These are phyloP conservation scores for Stevia rebaudiana DNA, from an alignment of 140 eudicot species.

Conservation along the genomic window DNA sequence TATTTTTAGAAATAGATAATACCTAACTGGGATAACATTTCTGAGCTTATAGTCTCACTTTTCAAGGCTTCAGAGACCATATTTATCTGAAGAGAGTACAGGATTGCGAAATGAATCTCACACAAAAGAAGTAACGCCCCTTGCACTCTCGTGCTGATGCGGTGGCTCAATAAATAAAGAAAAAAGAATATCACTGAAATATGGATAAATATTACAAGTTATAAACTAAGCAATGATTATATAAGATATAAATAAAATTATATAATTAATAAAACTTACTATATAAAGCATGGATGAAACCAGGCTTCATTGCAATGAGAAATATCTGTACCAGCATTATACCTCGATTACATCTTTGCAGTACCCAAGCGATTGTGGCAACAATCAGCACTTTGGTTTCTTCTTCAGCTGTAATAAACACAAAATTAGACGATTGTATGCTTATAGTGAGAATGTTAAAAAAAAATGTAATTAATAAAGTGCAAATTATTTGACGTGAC, in stretches of 20 bases:
- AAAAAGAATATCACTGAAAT: slow-evolving; percentile 91
- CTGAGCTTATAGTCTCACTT: slow-evolving; percentile 50
- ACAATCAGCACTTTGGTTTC: slow-evolving; percentile 90
- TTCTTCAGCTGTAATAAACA: slow-evolving; percentile 58
- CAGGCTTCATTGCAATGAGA: slow-evolving; percentile 93
- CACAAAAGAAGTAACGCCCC: slow-evolving; percentile 80
- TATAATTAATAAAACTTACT: slow-evolving; percentile 40
- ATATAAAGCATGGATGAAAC: slow-evolving; percentile 91
- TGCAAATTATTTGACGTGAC: too few species aligned
- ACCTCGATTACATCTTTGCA: slow-evolving; percentile 83
- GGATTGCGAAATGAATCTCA: slow-evolving; percentile 85
- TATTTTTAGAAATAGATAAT: slow-evolving; percentile 21
- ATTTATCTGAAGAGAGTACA: slow-evolving; percentile 79
- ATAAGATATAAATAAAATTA: neutral
- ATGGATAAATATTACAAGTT: slow-evolving; percentile 15
- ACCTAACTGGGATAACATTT: slow-evolving; percentile 84
- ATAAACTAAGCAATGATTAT: slow-evolving; percentile 17
- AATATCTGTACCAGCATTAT: slow-evolving; percentile 75
- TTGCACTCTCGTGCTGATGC: slow-evolving; percentile 53
- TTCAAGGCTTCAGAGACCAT: slow-evolving; percentile 56
- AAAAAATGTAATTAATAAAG: neutral
- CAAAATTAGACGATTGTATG: slow-evolving; percentile 3
- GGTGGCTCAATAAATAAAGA: slow-evolving; percentile 80
- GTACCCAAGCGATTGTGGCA: slow-evolving; percentile 94
- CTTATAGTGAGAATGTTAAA: neutral